Conservation (phyloP, 768 basidiomycete species). For the Cytidiella melzeri region DNA sequence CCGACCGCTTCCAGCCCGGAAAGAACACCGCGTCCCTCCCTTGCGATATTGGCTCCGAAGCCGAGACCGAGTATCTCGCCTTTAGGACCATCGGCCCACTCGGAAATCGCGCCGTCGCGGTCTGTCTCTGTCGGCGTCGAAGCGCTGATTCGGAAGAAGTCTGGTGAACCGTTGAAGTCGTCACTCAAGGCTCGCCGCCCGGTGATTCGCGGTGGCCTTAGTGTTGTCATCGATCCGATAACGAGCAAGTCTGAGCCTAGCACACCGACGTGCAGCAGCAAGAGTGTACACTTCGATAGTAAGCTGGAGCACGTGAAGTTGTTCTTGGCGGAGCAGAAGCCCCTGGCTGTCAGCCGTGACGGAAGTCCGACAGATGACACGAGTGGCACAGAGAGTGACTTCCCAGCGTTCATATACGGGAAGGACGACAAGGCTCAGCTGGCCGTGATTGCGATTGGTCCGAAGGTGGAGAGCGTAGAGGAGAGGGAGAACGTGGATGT, state of each 20-base stretch:
- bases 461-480: conserved; percentile 6
- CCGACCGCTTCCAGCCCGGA: neutral
- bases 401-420: conserved; percentile 64
- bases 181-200: conserved; percentile 73
- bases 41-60: neutral
- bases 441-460: conserved; percentile 13
- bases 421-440: conserved; percentile 28
- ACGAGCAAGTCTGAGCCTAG: conserved; percentile 65
- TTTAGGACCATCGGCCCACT: neutral
- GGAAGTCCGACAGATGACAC: conserved; percentile 84
- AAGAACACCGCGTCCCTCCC: conserved; percentile 11
- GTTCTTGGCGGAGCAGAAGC: conserved; percentile 93
- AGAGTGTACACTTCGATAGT: conserved; percentile 89
- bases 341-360: conserved; percentile 85
- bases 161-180: conserved; percentile 88
- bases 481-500: conserved; percentile 29
- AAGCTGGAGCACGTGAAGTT: conserved; percentile 92
- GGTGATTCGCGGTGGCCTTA: conserved; percentile 38
- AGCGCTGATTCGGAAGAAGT: conserved; percentile 79
- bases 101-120: conserved; percentile 10
- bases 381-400: conserved; percentile 73
- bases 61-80: conserved; percentile 1
- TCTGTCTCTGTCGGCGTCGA: conserved; percentile 26
- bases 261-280: conserved; percentile 64
- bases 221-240: conserved; percentile 40